Evolutionary conservation across 371 early-diverging fungal species (phyloP).

Genomic region (Umbelopsis sp.): DNA sequence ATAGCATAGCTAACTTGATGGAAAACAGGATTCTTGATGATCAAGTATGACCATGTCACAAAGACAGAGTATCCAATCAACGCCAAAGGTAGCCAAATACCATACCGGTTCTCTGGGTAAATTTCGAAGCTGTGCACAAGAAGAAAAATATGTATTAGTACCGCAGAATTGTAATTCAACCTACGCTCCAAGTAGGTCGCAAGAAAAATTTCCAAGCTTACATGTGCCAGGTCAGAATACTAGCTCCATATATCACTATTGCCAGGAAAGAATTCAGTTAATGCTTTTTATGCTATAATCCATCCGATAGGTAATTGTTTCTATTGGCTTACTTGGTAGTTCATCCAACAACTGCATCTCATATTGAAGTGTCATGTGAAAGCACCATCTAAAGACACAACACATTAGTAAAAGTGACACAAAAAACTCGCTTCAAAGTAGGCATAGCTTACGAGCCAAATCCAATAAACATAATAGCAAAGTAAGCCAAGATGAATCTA

Average conservation of each 20-base stretch:
- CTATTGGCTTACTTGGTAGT: slow-evolving; percentile 57
- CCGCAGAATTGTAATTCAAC: neutral
- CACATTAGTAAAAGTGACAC: neutral
- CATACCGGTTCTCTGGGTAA: slow-evolving; percentile 40
- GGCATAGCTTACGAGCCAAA: slow-evolving; percentile 55
- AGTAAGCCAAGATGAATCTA: slow-evolving; percentile 61
- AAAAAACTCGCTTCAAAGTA: neutral
- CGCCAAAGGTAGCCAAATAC: slow-evolving; percentile 39
- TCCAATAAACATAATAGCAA: slow-evolving; percentile 67
- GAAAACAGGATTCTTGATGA: slow-evolving; percentile 72
- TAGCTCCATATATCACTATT: slow-evolving; percentile 59
- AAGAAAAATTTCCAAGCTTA: slow-evolving; percentile 25
- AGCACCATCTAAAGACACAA: slow-evolving; percentile 53
- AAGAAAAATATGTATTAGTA: slow-evolving; percentile 36
- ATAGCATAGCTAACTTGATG: slow-evolving; percentile 75
- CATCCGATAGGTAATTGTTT: slow-evolving; percentile 16
- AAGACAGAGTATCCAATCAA: slow-evolving; percentile 55
- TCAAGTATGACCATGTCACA: slow-evolving; percentile 68
- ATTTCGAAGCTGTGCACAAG: slow-evolving; percentile 51
- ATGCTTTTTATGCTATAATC: neutral
- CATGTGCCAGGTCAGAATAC: slow-evolving; percentile 49
- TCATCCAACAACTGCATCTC: slow-evolving; percentile 80
- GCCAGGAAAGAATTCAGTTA: neutral
- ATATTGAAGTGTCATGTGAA: slow-evolving; percentile 82
- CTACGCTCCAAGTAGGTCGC: slow-evolving; percentile 28